A percentile compares a stretch with the other conserved stretches of the same genome.
Evolutionary conservation across 306 rosid species (phyloP).

Genomic region (Oxytropis ochrocephala): DNA sequence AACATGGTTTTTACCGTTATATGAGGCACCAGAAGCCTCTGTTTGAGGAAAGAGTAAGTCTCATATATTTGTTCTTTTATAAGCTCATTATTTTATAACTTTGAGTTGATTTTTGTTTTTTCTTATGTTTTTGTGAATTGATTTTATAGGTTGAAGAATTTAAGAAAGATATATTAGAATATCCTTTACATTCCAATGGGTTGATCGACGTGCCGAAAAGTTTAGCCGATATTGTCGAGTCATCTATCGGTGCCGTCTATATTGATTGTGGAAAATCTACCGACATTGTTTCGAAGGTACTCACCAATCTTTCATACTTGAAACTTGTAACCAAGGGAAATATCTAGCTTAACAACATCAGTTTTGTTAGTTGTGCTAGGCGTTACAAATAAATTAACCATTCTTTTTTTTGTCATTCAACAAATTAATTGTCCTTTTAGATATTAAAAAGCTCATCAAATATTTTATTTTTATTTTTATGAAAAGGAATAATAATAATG

Average conservation of each 20-base stretch:
- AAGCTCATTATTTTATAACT: no score
- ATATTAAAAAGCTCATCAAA: no score
- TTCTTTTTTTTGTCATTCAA: no score
- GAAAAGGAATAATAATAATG: no score
- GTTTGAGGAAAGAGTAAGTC: neutral
- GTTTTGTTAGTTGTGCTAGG: no score
- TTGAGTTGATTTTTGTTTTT: no score
- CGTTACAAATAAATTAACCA: no score
- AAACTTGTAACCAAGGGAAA: no score
- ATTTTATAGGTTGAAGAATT: neutral
- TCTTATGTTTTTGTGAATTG: neutral
- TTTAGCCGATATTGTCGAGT: neutral
- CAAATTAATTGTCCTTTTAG: no score
- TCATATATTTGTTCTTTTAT: no score
- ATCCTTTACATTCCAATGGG: neutral
- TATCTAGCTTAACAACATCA: no score
- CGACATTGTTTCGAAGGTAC: neutral
- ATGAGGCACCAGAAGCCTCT: neutral
- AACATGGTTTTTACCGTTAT: neutral
- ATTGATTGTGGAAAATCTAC: neutral
- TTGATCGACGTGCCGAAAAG: neutral
- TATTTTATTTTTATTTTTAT: no score
- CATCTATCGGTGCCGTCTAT: neutral
- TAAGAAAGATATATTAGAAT: neutral
- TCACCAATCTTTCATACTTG: neutral